Conservation (phyloP, 2,329 filamentous ascomycete species). For the Lojkania enalia region DNA sequence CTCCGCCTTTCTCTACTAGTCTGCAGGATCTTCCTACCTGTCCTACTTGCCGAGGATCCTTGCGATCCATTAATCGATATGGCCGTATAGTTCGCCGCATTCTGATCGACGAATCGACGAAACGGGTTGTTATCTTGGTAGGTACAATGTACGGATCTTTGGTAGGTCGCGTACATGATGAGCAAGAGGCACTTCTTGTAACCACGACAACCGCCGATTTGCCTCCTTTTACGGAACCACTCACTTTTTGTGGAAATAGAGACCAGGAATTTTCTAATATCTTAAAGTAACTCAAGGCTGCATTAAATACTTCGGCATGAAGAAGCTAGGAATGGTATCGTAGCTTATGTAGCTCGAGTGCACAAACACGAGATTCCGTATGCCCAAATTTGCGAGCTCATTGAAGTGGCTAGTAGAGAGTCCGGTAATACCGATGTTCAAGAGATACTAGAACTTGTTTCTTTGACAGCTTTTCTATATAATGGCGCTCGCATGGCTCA, state of each 20-base stretch:
- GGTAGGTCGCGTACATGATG: slow-evolving; percentile 34
- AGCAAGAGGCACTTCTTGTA: slow-evolving; percentile 12
- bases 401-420: slow-evolving; percentile 46
- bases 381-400: slow-evolving; percentile 52
- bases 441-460: slow-evolving; percentile 22
- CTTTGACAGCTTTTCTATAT: slow-evolving; percentile 41
- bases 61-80: slow-evolving; percentile 63
- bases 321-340: slow-evolving; percentile 22
- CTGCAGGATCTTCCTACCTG: slow-evolving; percentile 54
- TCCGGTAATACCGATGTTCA: slow-evolving; percentile 34
- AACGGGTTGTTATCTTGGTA: slow-evolving; percentile 64
- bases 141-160: slow-evolving; percentile 50
- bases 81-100: slow-evolving; percentile 63
- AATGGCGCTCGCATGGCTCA: slow-evolving; percentile 49
- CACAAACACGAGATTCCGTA: slow-evolving; percentile 55
- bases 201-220: neutral
- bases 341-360: slow-evolving; percentile 34
- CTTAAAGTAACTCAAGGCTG: slow-evolving; percentile 8
- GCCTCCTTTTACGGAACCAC: neutral
- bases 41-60: slow-evolving; percentile 61
- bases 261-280: slow-evolving; percentile 14
- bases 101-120: slow-evolving; percentile 64
- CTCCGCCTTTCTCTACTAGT: slow-evolving; percentile 52
- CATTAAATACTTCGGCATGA: slow-evolving; percentile 17
- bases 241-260: slow-evolving; percentile 5